Conservation (phyloP, 805 yeast genomes). For the Isabelozyma pseudorhagii region DNA sequence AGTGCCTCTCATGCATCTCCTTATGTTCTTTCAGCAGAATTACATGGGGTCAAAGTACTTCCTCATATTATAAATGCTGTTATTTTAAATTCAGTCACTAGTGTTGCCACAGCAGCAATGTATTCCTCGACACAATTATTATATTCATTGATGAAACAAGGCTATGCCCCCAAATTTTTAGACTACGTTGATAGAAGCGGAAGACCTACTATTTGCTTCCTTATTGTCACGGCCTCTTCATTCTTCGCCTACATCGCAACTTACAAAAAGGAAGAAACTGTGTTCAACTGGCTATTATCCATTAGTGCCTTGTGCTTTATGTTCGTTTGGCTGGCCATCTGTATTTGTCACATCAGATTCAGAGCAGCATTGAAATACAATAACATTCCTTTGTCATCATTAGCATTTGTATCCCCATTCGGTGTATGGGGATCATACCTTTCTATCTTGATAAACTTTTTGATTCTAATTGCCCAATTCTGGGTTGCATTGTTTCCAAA, state of each 20-base stretch:
- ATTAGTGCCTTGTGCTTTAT: conserved; percentile 25
- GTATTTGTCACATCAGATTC: conserved; percentile 26
- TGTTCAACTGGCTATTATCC: conserved; percentile 27
- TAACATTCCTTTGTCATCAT: conserved; percentile 16
- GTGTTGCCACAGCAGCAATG: conserved; percentile 29
- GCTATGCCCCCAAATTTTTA: conserved; percentile 24
- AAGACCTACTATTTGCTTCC: conserved; percentile 25
- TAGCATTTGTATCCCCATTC: conserved; percentile 23
- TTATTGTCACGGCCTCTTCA: conserved; percentile 17
- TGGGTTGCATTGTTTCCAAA: conserved; percentile 32
- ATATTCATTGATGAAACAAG: conserved; percentile 24
- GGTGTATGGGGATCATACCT: conserved; percentile 24
- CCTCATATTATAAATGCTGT: conserved; percentile 28
- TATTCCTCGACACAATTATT: conserved; percentile 23
- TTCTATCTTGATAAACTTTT: conserved; percentile 15
- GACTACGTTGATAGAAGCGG: conserved; percentile 23
- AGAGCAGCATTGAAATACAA: conserved; percentile 23
- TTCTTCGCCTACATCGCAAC: conserved; percentile 25
- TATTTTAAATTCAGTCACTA: conserved; percentile 25
- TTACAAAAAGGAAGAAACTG: conserved; percentile 27
- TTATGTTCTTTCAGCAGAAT: conserved; percentile 24
- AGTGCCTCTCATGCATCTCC: conserved; percentile 22
- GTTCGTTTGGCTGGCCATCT: conserved; percentile 22
- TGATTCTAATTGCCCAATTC: conserved; percentile 23
- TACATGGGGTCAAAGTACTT: conserved; percentile 22